Conservation (phyloP, 345 rosid species). For the Passiflora organensis region DNA sequence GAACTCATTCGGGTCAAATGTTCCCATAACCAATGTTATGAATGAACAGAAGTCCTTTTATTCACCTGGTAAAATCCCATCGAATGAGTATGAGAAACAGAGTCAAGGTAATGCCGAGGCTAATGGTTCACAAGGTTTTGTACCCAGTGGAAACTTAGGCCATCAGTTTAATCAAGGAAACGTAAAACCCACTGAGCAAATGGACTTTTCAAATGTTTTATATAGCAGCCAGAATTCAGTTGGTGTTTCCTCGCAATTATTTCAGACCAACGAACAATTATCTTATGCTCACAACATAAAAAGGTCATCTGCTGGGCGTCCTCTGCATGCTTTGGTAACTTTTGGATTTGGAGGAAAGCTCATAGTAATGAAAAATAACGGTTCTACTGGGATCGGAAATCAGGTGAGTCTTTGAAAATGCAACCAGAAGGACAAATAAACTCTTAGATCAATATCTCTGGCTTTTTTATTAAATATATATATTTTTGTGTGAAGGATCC, state of each 20-base stretch:
- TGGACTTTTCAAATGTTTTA: constrained; percentile 44
- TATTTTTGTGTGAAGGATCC: constrained; percentile 51
- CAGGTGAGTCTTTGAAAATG: constrained; percentile 52
- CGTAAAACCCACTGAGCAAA: constrained; percentile 43
- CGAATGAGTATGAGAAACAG: constrained; percentile 29
- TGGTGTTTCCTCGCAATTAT: constrained; percentile 41
- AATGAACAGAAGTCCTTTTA: constrained; percentile 32
- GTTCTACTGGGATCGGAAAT: constrained; percentile 46
- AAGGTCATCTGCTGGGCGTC: constrained; percentile 92
- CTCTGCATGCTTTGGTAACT: constrained; percentile 78
- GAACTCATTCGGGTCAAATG: constrained; percentile 36
- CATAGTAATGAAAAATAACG: constrained; percentile 61
- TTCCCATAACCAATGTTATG: constrained; percentile 33
- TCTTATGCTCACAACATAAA: constrained; percentile 46
- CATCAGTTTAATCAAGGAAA: constrained; percentile 46
- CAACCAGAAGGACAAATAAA: not conserved
- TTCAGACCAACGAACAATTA: constrained; percentile 54
- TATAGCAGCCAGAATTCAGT: constrained; percentile 41
- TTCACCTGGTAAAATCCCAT: constrained; percentile 28
- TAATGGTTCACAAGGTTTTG: constrained; percentile 45
- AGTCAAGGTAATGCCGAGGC: constrained; percentile 39
- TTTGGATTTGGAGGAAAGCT: constrained; percentile 98
- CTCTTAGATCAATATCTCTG: not conserved
- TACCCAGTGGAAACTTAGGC: constrained; percentile 32
- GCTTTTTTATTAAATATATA: no score